Percentiles rank a stretch among this genome's conserved stretches.
Evolutionary conservation across 148 eudicot species (phyloP).

Genomic region (Arbutus unedo): DNA sequence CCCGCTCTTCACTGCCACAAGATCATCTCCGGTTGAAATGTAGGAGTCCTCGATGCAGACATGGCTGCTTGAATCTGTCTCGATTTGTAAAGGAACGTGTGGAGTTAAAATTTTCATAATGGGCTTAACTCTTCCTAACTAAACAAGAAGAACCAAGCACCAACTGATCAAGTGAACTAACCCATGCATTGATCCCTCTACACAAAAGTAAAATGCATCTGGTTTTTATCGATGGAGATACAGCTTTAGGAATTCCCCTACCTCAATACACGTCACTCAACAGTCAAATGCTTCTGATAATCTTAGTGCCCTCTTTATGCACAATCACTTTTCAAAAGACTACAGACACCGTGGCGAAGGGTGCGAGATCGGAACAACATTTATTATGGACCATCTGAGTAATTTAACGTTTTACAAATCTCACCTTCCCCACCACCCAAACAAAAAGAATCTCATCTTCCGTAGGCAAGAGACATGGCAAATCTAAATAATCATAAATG

Average conservation of each 20-base stretch:
- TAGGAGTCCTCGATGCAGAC: constrained; percentile 93
- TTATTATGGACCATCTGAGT: not conserved
- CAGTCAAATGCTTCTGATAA: not conserved
- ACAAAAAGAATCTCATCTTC: not conserved
- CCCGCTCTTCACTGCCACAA: constrained; percentile 85
- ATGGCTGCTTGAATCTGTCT: constrained; percentile 63
- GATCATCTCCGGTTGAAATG: constrained; percentile 93
- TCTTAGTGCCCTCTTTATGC: not conserved
- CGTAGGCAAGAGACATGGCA: not conserved
- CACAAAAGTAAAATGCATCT: not conserved
- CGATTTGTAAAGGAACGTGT: not conserved
- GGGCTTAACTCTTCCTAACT: not conserved
- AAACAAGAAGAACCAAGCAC: not conserved
- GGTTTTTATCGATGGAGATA: not conserved
- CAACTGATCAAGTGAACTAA: not conserved
- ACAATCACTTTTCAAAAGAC: not conserved
- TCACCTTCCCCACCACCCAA: constrained; percentile 3
- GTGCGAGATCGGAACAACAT: not conserved
- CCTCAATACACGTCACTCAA: not conserved
- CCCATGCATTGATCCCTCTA: not conserved
- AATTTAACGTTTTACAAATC: not conserved
- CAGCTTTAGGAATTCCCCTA: not conserved
- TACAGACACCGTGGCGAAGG: not conserved
- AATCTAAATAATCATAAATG: constrained; percentile 3
- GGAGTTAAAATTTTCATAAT: not conserved